Base-by-base conservation (phyloP, 306 rosid species). In the Comarum palustre region DNA sequence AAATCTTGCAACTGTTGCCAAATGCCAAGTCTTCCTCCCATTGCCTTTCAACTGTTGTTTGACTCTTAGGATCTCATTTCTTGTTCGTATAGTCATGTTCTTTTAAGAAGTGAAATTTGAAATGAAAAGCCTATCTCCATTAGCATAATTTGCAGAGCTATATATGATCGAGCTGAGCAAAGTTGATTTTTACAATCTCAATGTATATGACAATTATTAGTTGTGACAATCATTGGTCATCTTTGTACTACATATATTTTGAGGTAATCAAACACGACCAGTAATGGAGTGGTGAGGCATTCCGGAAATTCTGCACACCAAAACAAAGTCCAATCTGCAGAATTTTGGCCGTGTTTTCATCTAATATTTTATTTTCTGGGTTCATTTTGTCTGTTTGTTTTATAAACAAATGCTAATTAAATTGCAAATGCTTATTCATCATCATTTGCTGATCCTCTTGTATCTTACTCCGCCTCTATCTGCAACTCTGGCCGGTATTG, bases 321-420 rank as follows among this genome's bases (percentile, higher is more conserved):
- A 65, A 65, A 39, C 50, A 22, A 65, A 65, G 32, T 22, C 51
- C 70, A 65, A 65, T 41, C 34, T 66, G 25, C 62, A 55, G 38
- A 15, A 51, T 6, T 6, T n/a, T 15, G 50, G 20, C 51, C 22
- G 24, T 14, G 8, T 14, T 66, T 24, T 24, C 7, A 24, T 2
- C 31, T 22, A 3, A 10, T 12, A 24, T 22, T 55, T 20, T 12
- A 47, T 47, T 7, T 15, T 47, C 17, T 11, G 48, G 16, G 48
- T 43, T 52, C 1, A 8, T 52, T n/a, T 22, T 55, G 4, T n/a
- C n/a, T n/a, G n/a, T n/a, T n/a, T n/a, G n/a, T n/a, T n/a, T n/a
- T n/a, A n/a, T n/a, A n/a, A n/a, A n/a, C n/a, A n/a, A n/a, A n/a
- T n/a, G n/a, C n/a, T n/a, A n/a, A n/a, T 17, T 5, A 19, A 47